phyloP scores from a whole-genome alignment of 108 stramenopile genomes.

The Cyclotella sp. region DNA sequence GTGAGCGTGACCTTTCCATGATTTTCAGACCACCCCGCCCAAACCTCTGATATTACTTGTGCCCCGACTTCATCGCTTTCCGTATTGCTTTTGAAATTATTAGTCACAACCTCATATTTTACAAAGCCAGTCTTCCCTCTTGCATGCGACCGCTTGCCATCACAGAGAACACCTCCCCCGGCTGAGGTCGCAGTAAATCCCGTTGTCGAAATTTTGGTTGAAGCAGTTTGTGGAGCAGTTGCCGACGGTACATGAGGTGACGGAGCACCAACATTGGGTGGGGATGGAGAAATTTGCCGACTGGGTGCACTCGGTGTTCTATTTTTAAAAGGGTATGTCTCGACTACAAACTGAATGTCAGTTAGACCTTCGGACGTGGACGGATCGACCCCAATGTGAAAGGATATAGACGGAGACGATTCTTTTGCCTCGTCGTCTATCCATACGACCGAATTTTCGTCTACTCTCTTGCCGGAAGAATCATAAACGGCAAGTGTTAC shows the following conservation, averaged over 20 bases:
- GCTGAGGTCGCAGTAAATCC: conserved; percentile 27
- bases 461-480: conserved; percentile 28
- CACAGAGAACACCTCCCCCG: conserved; percentile 42
- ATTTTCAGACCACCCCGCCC: conserved; percentile 38
- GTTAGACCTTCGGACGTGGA: conserved; percentile 22
- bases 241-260: conserved; percentile 15
- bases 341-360: conserved; percentile 51
- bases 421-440: conserved; percentile 15
- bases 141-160: conserved; percentile 41
- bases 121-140: conserved; percentile 34
- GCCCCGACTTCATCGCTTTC: not conserved
- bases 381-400: conserved; percentile 37
- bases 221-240: not conserved
- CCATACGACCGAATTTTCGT: conserved; percentile 42
- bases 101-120: conserved; percentile 25
- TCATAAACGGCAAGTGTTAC: conserved; percentile 43
- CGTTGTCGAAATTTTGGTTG: not conserved
- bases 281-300: conserved; percentile 4
- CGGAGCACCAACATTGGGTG: conserved; percentile 1
- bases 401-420: conserved; percentile 7
- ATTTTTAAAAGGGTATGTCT: conserved; percentile 27
- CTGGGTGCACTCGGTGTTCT: not conserved
- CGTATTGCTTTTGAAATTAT: not conserved
- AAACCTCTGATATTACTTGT: conserved; percentile 15
- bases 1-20: conserved; percentile 46